Base-by-base conservation (phyloP, 352 stramenopile genomes). In the Pythium coloratum region DNA sequence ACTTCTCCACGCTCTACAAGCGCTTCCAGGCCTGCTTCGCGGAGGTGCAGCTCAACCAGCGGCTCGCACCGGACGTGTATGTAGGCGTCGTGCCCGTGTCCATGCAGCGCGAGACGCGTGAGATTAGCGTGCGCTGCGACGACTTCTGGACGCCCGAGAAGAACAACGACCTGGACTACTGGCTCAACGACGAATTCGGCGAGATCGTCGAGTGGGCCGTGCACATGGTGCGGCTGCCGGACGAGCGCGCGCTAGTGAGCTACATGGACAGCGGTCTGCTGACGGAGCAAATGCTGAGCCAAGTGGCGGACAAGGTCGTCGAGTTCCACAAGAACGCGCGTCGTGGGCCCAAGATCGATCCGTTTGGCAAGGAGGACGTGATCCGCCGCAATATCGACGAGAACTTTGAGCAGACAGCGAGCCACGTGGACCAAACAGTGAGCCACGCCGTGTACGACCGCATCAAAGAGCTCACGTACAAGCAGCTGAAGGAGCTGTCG, bases 141-240 rank as follows among this genome's bases (percentile, higher is more conserved):
- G 81, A 90, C 65, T 78, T 85, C 33, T 91, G 83, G 83, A 89
- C 81, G 47, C 71, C 76, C 12, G 79, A 89, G 62, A 86, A 87
- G 70, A 88, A 77, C 55, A 69, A 67, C 51, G 67, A 78, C 38
- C 74, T 87, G 40, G 76, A 84, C 56, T 91, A 86, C 67, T 91
- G 81, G 78, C 59, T 84, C 13, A 85, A 88, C 50, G 79, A 90
- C 60, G 69, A 81, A 55, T 81, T 78, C 42, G 83, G 83, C 24
- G 83, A 91, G 77, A 89, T 91, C 57, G 62, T 91, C 14, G 83
- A 91, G 73, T 91, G 83, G 83, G 83, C 83, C 3, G 83, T 91
- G 65, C 79, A 89, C 61, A 90, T 91, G 81, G 72, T 78, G 54
- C 81, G 83, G 0, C 76, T 91, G 33, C 76, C 83, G 0, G 81